Base-by-base conservation (phyloP, 306 rosid species). In the Prunus padus region DNA sequence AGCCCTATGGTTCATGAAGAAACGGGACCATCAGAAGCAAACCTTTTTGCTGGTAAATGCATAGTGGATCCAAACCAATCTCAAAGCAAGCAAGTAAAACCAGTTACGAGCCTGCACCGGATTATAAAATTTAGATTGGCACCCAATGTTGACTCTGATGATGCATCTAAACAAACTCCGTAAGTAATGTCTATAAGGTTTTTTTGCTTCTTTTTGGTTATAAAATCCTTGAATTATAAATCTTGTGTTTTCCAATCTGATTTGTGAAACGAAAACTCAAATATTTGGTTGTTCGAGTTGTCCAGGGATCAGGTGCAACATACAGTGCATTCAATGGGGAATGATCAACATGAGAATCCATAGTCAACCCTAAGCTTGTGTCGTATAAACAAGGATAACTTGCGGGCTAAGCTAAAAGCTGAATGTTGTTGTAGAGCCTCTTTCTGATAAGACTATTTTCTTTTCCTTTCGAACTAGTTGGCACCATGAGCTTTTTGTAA, bases 1-100 rank as follows among this genome's bases (percentile, higher is more conserved):
- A 60, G 79, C 22, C 82, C 92, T 20, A 82, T 76, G 63, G 84
- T 81, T 84, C 91, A 88, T 82, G 88, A 89, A 84, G 97, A 89
- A 83, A 81, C 84, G 0, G 91, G 90, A 31, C 93, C 96, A 51
- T 93, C 96, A 49, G 90, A 93, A 76, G 82, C 59, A 60, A 85
- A 82, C 78, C 86, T 80, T 59, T 87, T 77, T 81, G 66, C 86
- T 0, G 87, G 92, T 46, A 76, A 87, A 84, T 82, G 82, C 83
- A 76, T 92, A 76, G 82, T 86, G n/a, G 91, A 86, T 81, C 83
- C 91, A 77, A 86, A 31, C 68, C 84, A 84, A 73, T 67, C 88
- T 85, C 69, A 87, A 61, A 84, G 64, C 56, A 91, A 85, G 86
- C 83, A 89, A 75, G 87, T 93, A 19, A 91, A 79, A 81, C 90